Percentiles rank a stretch among this genome's conserved stretches.
These are phyloP conservation scores for Echeveria elegans DNA, from an alignment of 164 flowering plant genomes.

Conservation along the genomic window DNA sequence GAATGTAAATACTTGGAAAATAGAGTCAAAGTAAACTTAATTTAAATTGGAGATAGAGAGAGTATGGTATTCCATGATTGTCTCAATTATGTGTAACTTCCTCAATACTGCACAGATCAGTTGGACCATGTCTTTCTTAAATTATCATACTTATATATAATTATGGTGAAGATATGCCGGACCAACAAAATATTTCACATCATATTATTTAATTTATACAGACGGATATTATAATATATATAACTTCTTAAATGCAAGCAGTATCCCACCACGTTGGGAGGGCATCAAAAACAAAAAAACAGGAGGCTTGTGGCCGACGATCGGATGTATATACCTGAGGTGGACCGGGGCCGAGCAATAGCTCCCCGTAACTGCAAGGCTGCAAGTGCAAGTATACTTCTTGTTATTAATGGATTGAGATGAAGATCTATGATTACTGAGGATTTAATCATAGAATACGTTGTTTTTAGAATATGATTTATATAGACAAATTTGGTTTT, in stretches of 20 bases:
- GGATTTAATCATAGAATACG: too few relatives aligned
- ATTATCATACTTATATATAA: too few relatives aligned
- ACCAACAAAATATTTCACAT: background rate
- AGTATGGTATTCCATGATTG: background rate
- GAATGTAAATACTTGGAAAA: too few relatives aligned
- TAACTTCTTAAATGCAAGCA: background rate
- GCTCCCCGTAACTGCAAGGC: too few relatives aligned
- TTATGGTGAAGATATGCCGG: background rate
- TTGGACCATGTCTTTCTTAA: background rate
- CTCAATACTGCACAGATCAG: background rate
- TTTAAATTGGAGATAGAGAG: background rate
- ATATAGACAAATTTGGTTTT: too few relatives aligned
- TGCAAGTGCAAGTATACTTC: too few relatives aligned
- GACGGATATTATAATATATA: background rate
- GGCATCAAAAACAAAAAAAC: background rate
- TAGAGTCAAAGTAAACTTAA: background rate
- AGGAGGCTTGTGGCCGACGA: too few relatives aligned
- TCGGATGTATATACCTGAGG: too few relatives aligned
- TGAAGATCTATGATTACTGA: too few relatives aligned
- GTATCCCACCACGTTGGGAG: background rate
- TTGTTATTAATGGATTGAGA: too few relatives aligned
- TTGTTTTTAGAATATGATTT: too few relatives aligned
- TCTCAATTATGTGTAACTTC: background rate
- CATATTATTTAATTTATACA: background rate
- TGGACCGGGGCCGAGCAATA: too few relatives aligned